Base-by-base conservation (phyloP, 1,284 basidiomycete species). In the Leccinum solheimii region DNA sequence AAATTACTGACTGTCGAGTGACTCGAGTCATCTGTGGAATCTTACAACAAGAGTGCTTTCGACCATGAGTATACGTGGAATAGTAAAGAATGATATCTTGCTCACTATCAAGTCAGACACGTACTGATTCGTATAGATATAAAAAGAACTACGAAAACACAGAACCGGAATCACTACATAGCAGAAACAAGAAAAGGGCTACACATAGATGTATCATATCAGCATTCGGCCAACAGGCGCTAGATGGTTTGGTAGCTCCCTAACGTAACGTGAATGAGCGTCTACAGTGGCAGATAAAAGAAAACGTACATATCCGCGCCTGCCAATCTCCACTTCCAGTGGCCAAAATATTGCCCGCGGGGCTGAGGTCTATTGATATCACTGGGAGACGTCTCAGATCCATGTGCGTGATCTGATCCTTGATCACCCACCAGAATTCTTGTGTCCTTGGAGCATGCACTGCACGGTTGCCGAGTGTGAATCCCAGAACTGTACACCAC, bases 401-500 rank as follows among this genome's bases (percentile, higher is more conserved):
- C 48, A 69, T 30, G 23, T 57, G 51, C 26, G 61, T 49, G 30
- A 52, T 55, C 40, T 14, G 3, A 54, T 32, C 21, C 14, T 49
- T 50, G 49, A 58, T 48, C 6, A 64, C 73, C 27, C 58, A 87
- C 83, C 88, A 45, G 90, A 90, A 73, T 95, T 95, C 77, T 94
- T 95, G 77, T 96, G 94, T 2, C 93, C 94, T 75, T 94, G 92
- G 7, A 97, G 78, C 80, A 94, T 88, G 67, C 92, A 87, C 71
- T 95, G 92, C 49, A 90, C 84, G 65, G 87, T 84, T 1, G 86
- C 91, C 6, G 83, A 86, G 62, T 81, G 80, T 16, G 90, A 85
- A 71, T 96, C 91, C 93, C 94, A 97, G 73, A 95, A 91, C 73
- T 92, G 88, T 40, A 97, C 92, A 1, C 89, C 88, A 23, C 94